These are phyloP conservation scores for Macrolepiota albuminosa DNA, from an alignment of 768 basidiomycete species.

Conservation along the genomic window DNA sequence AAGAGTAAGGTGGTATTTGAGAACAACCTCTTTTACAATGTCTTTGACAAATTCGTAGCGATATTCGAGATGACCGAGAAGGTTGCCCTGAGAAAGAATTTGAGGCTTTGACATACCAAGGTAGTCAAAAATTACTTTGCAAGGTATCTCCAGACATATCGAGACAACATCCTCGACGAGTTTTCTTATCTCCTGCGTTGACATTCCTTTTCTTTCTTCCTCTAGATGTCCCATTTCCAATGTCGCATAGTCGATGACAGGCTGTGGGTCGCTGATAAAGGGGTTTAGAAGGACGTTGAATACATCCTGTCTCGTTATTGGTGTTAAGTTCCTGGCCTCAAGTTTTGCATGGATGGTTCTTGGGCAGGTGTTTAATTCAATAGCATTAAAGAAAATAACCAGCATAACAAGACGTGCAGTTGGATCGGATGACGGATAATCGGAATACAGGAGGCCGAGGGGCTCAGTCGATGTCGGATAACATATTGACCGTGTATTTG, in stretches of 20 bases:
- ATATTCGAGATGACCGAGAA: constrained; percentile 55
- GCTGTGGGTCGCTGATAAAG: constrained; percentile 56
- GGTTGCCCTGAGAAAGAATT: constrained; percentile 46
- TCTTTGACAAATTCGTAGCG: constrained; percentile 37
- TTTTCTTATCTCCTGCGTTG: constrained; percentile 32
- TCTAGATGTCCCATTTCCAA: constrained; percentile 28
- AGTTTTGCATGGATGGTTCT: constrained; percentile 42
- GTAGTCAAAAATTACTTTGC: constrained; percentile 37
- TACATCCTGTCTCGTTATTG: constrained; percentile 54
- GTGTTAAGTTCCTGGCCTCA: constrained; percentile 49
- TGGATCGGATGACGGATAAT: constrained; percentile 60
- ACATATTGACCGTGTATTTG: constrained; percentile 64
- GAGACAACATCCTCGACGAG: constrained; percentile 58
- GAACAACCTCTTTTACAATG: constrained; percentile 39
- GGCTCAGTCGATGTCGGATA: constrained; percentile 41
- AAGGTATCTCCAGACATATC: constrained; percentile 56
- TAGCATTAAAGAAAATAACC: constrained; percentile 55
- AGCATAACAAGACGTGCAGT: constrained; percentile 69
- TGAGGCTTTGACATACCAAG: neutral
- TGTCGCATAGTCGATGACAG: constrained; percentile 46
- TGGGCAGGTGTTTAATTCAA: constrained; percentile 28
- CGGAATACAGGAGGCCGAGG: constrained; percentile 57
- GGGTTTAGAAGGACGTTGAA: constrained; percentile 62
- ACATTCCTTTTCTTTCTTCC: constrained; percentile 38
- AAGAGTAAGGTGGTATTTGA: constrained; percentile 45